Base-by-base conservation (phyloP, 176 grass and related monocot genomes). In the Raddia guianensis region DNA sequence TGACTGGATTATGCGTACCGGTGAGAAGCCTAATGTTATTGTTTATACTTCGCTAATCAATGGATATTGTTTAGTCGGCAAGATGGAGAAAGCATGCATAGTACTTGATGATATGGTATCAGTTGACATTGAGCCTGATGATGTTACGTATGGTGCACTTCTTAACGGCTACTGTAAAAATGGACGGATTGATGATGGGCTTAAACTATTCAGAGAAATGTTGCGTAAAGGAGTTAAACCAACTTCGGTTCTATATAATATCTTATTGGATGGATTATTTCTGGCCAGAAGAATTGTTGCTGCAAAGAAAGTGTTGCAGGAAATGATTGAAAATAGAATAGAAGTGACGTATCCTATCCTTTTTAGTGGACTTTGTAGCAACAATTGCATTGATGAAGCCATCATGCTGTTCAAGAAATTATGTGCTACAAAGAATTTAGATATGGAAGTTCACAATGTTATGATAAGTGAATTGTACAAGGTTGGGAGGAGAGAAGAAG, bases 181-280 rank as follows among this genome's bases (percentile, higher is more conserved):
- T 63, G 57, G 80, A 63, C 51, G 7, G 46, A 45, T 73, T 2
- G 59, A 74, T 15, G 48, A 74, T 16, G 68, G 12, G 0, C 44
- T 74, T 27, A 21, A 3, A 7, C 7, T 72, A 51, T 73, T 72
- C 59, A 53, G 5, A 27, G 18, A 54, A 45, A 82, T 83, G 18
- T 11, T 32, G 18, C 0, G 4, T 7, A 74, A 18, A 34, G 27
- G 58, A 65, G 48, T 73, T 0, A 46, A 44, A 8, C 70, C 70
- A 0, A 46, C 70, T 45, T 9, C 18, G 16, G 0, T 5, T 33
- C 18, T 2, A 10, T 74, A 65, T 42, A 18, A 0, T 18, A 66
- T 2, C 47, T 33, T 83, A 34, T 47, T 83, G 35, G 8, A 66
- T 54, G 80, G 70, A 0, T 74, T 83, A 66, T 83, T 53, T 66